Conservation (phyloP, 768 basidiomycete species). For the Lanmaoa rubissima region DNA sequence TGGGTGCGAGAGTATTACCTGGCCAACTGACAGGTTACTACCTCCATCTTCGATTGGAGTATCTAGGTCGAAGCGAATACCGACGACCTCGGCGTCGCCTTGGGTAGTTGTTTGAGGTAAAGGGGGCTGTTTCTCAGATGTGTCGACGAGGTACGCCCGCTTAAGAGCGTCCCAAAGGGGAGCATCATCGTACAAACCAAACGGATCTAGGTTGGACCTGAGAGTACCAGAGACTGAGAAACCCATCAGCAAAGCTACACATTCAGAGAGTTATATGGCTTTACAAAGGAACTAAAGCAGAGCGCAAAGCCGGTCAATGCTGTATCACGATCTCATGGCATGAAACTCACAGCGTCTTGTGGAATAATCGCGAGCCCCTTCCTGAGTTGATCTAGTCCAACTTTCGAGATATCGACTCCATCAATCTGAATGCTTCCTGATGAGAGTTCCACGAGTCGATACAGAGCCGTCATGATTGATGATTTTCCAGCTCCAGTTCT, state of each 20-base stretch:
- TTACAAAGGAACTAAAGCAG: conserved; percentile 39
- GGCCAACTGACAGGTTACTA: conserved; percentile 73
- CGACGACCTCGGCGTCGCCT: conserved; percentile 39
- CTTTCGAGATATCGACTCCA: conserved; percentile 75
- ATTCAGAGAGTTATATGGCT: conserved; percentile 3
- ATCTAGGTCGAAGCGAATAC: conserved; percentile 74
- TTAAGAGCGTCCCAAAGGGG: conserved; percentile 85
- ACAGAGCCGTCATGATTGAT: conserved; percentile 86
- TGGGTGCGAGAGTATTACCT: conserved; percentile 6
- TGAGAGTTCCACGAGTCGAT: conserved; percentile 77
- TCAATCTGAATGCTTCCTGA: conserved; percentile 79
- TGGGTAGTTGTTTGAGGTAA: conserved; percentile 34
- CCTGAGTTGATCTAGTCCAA: conserved; percentile 75
- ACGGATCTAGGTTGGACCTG: conserved; percentile 88
- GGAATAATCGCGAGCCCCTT: conserved; percentile 76
- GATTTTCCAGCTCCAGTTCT: conserved; percentile 89
- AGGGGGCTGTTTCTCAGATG: conserved; percentile 21
- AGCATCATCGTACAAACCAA: conserved; percentile 75
- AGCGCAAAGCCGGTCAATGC: not conserved
- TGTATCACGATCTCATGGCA: not conserved
- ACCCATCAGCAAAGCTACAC: conserved; percentile 9
- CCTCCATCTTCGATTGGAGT: conserved; percentile 86
- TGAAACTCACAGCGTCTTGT: conserved; percentile 52
- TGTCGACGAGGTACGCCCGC: conserved; percentile 79
- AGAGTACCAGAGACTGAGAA: conserved; percentile 70